Percentiles rank a stretch among this genome's conserved stretches.
Evolutionary conservation across 2,329 filamentous ascomycete genomes (phyloP).

Genomic region (Colletotrichum eleusines): DNA sequence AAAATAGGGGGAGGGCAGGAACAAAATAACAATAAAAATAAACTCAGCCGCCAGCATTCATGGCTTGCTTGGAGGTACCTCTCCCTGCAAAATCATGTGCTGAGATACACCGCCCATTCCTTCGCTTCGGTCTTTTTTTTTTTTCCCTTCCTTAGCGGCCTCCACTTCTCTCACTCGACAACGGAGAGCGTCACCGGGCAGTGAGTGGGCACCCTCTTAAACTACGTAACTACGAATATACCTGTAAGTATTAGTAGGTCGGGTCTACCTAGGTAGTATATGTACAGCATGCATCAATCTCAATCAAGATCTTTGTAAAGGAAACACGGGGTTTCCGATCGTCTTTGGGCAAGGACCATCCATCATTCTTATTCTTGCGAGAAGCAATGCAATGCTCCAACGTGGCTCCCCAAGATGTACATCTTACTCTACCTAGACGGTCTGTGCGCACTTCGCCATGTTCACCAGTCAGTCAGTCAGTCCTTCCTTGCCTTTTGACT

Average conservation of each 20-base stretch:
- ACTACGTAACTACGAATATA: too few relatives aligned
- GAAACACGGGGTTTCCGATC: background rate
- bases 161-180: slow-evolving; percentile 15
- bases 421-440: background rate
- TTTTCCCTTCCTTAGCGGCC: slow-evolving; percentile 4
- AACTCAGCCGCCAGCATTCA: too few relatives aligned
- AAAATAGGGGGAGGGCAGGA: background rate
- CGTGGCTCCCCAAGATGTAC: background rate
- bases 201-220: background rate
- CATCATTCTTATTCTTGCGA: background rate
- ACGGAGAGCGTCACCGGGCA: slow-evolving; percentile 20
- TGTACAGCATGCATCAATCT: too few relatives aligned
- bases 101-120: background rate
- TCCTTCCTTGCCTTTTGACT: too few relatives aligned
- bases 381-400: background rate
- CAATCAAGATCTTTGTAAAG: background rate
- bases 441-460: too few relatives aligned
- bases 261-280: too few relatives aligned
- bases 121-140: background rate
- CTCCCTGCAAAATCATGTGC: background rate
- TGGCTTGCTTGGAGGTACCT: too few relatives aligned
- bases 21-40: slow-evolving; percentile 5
- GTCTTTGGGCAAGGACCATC: background rate
- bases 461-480: too few relatives aligned
- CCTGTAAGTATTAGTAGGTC: too few relatives aligned